phyloP scores from a whole-genome alignment of 768 basidiomycete genomes.

The Mycena polygramma region DNA sequence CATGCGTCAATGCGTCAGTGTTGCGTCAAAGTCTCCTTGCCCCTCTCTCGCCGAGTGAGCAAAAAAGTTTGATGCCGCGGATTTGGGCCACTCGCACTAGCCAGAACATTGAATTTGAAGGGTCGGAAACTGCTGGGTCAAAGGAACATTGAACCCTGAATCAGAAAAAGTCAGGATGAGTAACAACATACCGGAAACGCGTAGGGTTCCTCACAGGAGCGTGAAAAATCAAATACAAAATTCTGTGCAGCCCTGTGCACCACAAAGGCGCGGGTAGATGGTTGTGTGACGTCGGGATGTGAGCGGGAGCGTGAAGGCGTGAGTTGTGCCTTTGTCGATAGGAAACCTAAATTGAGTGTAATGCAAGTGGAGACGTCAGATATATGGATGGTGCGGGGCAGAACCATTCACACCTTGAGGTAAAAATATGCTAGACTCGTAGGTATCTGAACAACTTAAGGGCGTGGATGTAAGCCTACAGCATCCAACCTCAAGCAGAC shows the following conservation, averaged over 20 bases:
- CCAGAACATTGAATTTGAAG: not conserved
- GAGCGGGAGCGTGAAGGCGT: slow-evolving; percentile 1
- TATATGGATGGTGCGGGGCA: not conserved
- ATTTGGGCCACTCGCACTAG: not conserved
- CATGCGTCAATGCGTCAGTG: no score
- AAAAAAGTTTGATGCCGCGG: no score
- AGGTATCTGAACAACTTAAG: not conserved
- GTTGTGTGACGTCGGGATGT: not conserved
- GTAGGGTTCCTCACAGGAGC: not conserved
- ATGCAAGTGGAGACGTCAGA: not conserved
- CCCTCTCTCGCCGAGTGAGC: not conserved
- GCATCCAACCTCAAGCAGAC: slow-evolving; percentile 1
- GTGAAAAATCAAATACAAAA: not conserved
- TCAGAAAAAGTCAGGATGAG: slow-evolving; percentile 8
- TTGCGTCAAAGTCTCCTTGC: no score
- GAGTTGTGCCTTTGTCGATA: not conserved
- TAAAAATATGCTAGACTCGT: not conserved
- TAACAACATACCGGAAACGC: slow-evolving; percentile 1
- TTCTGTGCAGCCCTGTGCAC: slow-evolving; percentile 2
- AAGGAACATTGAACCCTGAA: not conserved
- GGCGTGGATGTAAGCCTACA: not conserved
- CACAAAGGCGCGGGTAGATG: slow-evolving; percentile 1
- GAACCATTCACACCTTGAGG: not conserved
- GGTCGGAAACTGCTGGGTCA: not conserved
- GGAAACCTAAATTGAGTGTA: slow-evolving; percentile 4